Conservation (phyloP, 208 protist species). For the Leishmania arabica region DNA sequence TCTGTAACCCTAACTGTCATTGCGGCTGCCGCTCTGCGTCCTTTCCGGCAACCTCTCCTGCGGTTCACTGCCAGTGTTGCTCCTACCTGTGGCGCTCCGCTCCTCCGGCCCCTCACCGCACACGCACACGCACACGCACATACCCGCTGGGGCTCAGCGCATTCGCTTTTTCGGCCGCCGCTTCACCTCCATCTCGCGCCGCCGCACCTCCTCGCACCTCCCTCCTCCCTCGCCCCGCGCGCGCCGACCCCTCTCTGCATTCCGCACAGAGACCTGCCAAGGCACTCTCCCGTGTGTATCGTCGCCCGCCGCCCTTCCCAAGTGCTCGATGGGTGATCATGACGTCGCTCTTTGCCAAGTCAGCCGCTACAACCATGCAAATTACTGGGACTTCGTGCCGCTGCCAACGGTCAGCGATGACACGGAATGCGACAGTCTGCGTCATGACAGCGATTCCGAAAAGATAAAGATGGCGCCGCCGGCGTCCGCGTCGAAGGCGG, state of each 20-base stretch:
- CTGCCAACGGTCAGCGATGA: slow-evolving; percentile 19
- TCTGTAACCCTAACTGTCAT: too few relatives aligned
- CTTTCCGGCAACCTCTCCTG: too few relatives aligned
- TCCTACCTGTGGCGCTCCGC: neutral
- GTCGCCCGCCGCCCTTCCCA: neutral
- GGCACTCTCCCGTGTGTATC: slow-evolving; percentile 6
- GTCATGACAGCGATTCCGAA: slow-evolving; percentile 7
- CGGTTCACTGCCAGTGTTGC: too few relatives aligned
- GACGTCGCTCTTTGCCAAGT: slow-evolving; percentile 40
- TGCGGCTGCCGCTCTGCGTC: too few relatives aligned
- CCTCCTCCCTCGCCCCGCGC: too few relatives aligned
- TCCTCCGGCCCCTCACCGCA: too few relatives aligned
- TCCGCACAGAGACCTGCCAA: neutral
- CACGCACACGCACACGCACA: neutral
- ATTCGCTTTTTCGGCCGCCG: neutral
- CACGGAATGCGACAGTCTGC: neutral
- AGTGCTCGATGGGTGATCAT: slow-evolving; percentile 38
- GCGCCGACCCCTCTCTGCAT: neutral
- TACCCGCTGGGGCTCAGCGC: neutral
- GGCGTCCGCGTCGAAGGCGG: neutral
- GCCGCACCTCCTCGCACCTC: neutral
- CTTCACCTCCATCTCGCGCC: neutral
- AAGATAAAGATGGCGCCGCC: slow-evolving; percentile 13
- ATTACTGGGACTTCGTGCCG: slow-evolving; percentile 23
- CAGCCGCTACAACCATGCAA: slow-evolving; percentile 35